phyloP scores from a whole-genome alignment of 306 rosid genomes.

The Dryas octopetala region DNA sequence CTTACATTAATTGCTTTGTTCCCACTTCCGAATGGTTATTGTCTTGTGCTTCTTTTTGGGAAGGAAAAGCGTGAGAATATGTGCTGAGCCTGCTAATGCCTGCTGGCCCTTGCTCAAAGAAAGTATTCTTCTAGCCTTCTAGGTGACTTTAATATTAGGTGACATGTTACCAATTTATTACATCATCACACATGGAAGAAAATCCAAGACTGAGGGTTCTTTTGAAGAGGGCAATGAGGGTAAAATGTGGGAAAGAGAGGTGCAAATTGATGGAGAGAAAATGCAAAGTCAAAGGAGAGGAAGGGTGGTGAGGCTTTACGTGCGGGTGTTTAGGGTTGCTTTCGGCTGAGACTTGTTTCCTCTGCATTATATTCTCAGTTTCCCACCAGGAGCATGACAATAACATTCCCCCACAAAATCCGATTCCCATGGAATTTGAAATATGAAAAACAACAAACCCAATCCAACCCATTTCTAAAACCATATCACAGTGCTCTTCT shows the following conservation, averaged over 20 bases:
- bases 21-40: background rate
- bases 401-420: constrained; percentile 30
- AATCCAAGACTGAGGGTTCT: background rate
- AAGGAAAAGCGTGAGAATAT: too few species aligned
- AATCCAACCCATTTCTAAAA: background rate
- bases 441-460: constrained; percentile 7
- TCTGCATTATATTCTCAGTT: background rate
- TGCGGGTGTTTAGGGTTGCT: constrained; percentile 19
- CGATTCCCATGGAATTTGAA: constrained; percentile 36
- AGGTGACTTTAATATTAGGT: too few species aligned
- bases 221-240: background rate
- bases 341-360: constrained; percentile 23
- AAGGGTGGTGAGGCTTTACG: constrained; percentile 15
- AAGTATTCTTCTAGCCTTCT: too few species aligned
- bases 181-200: too few species aligned
- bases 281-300: constrained; percentile 5
- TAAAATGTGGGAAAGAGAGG: constrained; percentile 4
- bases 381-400: constrained; percentile 42
- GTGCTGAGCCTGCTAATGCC: too few species aligned
- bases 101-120: too few species aligned
- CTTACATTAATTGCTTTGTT: background rate
- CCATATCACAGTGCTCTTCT: background rate
- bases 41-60: too few species aligned
- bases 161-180: too few species aligned
- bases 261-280: background rate